Evolutionary conservation across 495 filamentous ascomycete species (phyloP).

Genomic region (Lichina pygmaea): DNA sequence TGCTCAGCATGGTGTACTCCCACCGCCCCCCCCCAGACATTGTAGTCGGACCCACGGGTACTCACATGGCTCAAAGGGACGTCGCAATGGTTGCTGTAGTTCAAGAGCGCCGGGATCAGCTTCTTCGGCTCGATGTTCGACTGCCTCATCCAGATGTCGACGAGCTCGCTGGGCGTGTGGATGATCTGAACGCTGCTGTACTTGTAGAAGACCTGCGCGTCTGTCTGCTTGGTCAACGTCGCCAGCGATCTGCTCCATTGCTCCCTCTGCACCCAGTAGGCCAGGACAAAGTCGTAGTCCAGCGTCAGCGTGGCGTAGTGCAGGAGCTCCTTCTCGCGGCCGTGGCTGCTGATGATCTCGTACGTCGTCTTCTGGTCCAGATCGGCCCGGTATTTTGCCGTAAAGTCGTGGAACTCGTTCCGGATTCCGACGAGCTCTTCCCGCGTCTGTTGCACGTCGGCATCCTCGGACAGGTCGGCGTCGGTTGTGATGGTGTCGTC

Average conservation of each 20-base stretch:
- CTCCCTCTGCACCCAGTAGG: conserved; percentile 93
- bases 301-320: conserved; percentile 68
- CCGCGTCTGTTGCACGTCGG: conserved; percentile 38
- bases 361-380: conserved; percentile 80
- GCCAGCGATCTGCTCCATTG: conserved; percentile 74
- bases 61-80: conserved; percentile 22
- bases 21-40: too few species aligned
- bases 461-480: conserved; percentile 49
- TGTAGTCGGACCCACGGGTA: conserved; percentile 11
- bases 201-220: conserved; percentile 80
- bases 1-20: background rate
- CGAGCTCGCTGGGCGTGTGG: conserved; percentile 52
- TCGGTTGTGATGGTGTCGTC: conserved; percentile 86
- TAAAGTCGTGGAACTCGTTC: conserved; percentile 68
- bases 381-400: conserved; percentile 56
- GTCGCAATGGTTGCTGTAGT: conserved; percentile 57
- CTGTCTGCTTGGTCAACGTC: conserved; percentile 73
- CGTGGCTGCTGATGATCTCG: conserved; percentile 87
- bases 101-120: conserved; percentile 75
- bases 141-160: conserved; percentile 87
- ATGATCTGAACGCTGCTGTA: conserved; percentile 93
- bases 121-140: conserved; percentile 62
- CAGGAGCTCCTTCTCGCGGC: conserved; percentile 72
- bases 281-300: conserved; percentile 82
- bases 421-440: conserved; percentile 41